Conservation (phyloP, 805 yeast genomes). For the Saccharomycopsis sp. region DNA sequence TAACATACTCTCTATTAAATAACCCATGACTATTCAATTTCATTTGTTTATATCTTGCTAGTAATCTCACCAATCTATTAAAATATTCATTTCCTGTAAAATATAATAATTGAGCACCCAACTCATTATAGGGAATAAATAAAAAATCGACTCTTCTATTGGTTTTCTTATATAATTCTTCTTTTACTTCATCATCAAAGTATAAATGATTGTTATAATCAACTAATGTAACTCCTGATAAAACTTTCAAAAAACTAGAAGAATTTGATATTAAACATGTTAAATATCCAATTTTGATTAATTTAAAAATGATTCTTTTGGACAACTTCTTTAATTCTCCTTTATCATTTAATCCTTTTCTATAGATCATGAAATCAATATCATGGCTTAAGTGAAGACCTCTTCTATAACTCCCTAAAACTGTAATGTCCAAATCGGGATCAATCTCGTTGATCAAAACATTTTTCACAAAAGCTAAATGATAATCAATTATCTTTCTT, state of each 20-base stretch:
- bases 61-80: slow-evolving; percentile 35
- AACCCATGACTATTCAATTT: slow-evolving; percentile 36
- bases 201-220: too few relatives aligned
- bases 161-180: slow-evolving; percentile 6
- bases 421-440: slow-evolving; percentile 25
- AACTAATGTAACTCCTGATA: slow-evolving; percentile 12
- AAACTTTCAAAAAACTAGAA: slow-evolving; percentile 3
- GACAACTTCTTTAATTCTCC: slow-evolving; percentile 19
- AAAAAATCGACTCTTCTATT: slow-evolving; percentile 43
- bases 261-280: slow-evolving; percentile 20
- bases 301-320: slow-evolving; percentile 19
- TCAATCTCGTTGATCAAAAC: slow-evolving; percentile 26
- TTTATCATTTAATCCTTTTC: slow-evolving; percentile 23
- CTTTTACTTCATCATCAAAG: too few relatives aligned
- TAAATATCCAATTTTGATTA: slow-evolving; percentile 23
- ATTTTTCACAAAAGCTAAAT: slow-evolving; percentile 26
- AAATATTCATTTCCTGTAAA: slow-evolving; percentile 46
- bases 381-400: slow-evolving; percentile 40
- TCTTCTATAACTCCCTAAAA: slow-evolving; percentile 45
- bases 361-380: slow-evolving; percentile 40
- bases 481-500: slow-evolving; percentile 34
- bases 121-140: slow-evolving; percentile 32
- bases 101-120: slow-evolving; percentile 40
- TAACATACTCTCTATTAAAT: slow-evolving; percentile 19
- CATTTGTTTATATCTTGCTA: slow-evolving; percentile 31